phyloP scores from a whole-genome alignment of 2,329 filamentous ascomycete genomes.

The Achaetomium macrosporum region DNA sequence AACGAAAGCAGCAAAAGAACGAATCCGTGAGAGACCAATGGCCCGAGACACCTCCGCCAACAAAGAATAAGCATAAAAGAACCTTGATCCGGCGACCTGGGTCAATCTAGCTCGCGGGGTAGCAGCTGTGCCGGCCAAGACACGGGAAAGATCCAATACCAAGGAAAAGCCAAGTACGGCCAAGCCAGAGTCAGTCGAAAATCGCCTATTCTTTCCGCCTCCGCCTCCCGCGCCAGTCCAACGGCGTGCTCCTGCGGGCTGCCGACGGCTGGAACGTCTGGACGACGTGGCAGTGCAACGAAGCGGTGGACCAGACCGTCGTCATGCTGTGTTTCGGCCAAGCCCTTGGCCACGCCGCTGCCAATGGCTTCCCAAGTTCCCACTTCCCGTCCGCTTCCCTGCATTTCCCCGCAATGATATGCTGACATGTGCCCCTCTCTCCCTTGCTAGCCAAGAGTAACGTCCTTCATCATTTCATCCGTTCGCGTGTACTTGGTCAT shows the following conservation, averaged over 20 bases:
- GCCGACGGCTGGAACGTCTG: neutral
- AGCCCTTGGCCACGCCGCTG: constrained; percentile 1
- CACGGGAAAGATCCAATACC: neutral
- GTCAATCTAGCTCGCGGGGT: neutral
- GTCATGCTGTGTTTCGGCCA: constrained; percentile 9
- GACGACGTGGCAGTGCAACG: constrained; percentile 12
- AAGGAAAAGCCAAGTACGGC: constrained; percentile 6
- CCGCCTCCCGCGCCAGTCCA: neutral
- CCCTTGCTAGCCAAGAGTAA: constrained; percentile 1
- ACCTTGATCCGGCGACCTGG: neutral
- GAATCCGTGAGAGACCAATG: neutral
- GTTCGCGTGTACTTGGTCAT: neutral
- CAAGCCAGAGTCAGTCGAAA: neutral
- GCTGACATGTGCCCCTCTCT: neutral
- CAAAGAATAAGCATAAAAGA: neutral
- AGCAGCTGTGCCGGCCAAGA: constrained; percentile 1
- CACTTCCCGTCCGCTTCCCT: neutral
- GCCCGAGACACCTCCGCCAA: neutral
- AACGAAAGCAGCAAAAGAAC: too few species aligned
- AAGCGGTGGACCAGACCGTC: neutral
- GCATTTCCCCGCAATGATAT: neutral
- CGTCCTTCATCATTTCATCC: neutral
- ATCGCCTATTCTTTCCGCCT: constrained; percentile 5
- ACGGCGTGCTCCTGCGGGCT: neutral
- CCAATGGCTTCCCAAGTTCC: neutral